phyloP scores from a whole-genome alignment of 805 yeast genomes.

The Pichia eremophila region DNA sequence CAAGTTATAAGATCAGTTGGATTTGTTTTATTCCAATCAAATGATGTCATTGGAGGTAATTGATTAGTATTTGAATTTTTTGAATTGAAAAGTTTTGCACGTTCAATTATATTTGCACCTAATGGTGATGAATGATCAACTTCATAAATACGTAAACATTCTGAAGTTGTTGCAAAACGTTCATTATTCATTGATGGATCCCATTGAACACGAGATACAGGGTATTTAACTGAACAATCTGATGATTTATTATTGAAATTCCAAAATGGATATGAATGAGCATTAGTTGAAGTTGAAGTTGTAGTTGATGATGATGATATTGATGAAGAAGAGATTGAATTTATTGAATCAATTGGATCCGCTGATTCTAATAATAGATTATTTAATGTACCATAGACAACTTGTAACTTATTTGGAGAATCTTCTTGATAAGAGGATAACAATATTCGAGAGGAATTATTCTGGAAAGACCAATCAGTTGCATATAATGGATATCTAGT shows the following conservation, averaged over 20 bases:
- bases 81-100: constrained; percentile 31
- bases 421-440: constrained; percentile 79
- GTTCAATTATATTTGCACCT: constrained; percentile 26
- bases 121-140: constrained; percentile 3
- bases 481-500: constrained; percentile 41
- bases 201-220: constrained; percentile 69
- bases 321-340: neutral
- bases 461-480: constrained; percentile 41
- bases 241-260: neutral
- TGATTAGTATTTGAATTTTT: constrained; percentile 36
- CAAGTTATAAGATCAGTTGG: constrained; percentile 68
- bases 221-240: constrained; percentile 40
- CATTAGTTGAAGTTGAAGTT: neutral
- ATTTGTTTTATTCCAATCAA: constrained; percentile 82
- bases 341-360: neutral
- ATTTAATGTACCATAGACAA: constrained; percentile 30
- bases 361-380: neutral
- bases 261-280: neutral
- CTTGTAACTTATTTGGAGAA: constrained; percentile 52
- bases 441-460: constrained; percentile 41
- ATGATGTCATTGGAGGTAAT: constrained; percentile 84
- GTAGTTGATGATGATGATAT: neutral
- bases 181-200: constrained; percentile 39
- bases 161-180: constrained; percentile 61
- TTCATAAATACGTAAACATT: constrained; percentile 49